Percentiles rank a stretch among this genome's conserved stretches.
phyloP scores from a whole-genome alignment of 768 basidiomycete species.

The Royoungia palumana region DNA sequence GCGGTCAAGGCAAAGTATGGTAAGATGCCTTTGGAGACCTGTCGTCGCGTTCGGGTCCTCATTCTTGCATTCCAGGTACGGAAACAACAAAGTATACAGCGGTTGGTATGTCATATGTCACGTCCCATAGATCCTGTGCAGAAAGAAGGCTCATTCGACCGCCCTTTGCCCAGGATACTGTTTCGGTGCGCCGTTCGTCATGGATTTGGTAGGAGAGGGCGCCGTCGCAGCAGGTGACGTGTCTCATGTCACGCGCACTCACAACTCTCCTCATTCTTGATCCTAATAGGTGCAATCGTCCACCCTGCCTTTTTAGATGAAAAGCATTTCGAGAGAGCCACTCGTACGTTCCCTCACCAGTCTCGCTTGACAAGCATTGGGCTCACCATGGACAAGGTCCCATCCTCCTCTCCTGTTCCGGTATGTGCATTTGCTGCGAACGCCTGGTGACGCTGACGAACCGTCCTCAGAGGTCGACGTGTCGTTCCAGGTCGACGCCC shows the following conservation, averaged over 20 bases:
- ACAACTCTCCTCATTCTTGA: neutral
- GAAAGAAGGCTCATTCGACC: too few species aligned
- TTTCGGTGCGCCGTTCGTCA: conserved; percentile 49
- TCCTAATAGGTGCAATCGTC: conserved; percentile 41
- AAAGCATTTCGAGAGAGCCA: conserved; percentile 47
- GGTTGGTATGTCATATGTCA: conserved; percentile 37
- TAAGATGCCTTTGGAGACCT: conserved; percentile 9
- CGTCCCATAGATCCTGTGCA: neutral
- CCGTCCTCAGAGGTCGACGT: conserved; percentile 42
- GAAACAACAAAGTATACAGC: conserved; percentile 39
- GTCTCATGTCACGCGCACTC: neutral
- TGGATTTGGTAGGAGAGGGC: conserved; percentile 43
- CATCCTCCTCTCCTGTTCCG: conserved; percentile 22
- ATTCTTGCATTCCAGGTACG: conserved; percentile 13
- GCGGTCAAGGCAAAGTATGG: conserved; percentile 50
- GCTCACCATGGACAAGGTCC: conserved; percentile 13
- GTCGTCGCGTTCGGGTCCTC: too few species aligned
- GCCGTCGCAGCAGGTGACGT: conserved; percentile 43
- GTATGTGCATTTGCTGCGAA: conserved; percentile 4
- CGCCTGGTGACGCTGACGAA: neutral
- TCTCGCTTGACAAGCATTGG: neutral
- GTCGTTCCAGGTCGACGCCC: conserved; percentile 46
- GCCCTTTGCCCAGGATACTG: conserved; percentile 43
- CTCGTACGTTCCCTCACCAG: conserved; percentile 32
- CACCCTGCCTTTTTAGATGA: conserved; percentile 53